These are phyloP conservation scores for Poa pratensis DNA, from an alignment of 176 grass and related monocot species.

Conservation along the genomic window DNA sequence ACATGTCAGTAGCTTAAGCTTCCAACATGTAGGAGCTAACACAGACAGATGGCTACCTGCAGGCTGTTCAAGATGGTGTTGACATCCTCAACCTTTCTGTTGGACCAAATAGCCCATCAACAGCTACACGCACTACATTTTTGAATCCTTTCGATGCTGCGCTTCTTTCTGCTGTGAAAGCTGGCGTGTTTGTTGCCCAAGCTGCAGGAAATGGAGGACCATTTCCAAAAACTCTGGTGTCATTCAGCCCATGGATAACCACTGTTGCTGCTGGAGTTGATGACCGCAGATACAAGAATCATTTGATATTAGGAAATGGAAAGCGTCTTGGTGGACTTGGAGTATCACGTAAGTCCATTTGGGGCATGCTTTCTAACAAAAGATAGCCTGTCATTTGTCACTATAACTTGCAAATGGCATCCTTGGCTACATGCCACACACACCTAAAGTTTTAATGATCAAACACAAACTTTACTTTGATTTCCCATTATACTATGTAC, in stretches of 20 bases:
- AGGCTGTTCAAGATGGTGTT: conserved; percentile 97
- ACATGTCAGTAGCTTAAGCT: background rate
- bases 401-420: background rate
- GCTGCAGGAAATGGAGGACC: conserved; percentile 96
- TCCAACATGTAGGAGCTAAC: conserved; percentile 24
- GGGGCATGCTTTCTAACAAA: background rate
- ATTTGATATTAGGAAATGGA: conserved; percentile 88
- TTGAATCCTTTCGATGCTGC: conserved; percentile 96
- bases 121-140: conserved; percentile 88
- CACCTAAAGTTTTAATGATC: background rate
- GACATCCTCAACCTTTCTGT: conserved; percentile 98
- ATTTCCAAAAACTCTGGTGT: conserved; percentile 97
- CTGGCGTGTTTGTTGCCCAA: conserved; percentile 97
- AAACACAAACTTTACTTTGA: background rate
- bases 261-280: conserved; percentile 97
- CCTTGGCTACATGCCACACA: background rate
- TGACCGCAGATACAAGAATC: conserved; percentile 98
- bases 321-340: conserved; percentile 87
- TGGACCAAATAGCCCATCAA: conserved; percentile 95
- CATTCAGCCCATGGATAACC: conserved; percentile 97
- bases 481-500: background rate
- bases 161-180: conserved; percentile 97
- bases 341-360: conserved; percentile 86
- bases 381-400: background rate
- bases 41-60: conserved; percentile 37